Evolutionary conservation across 441 rosid species (phyloP), one percentile per base, ranked within the genome.

Genomic region (Flueggea neowawraea): DNA sequence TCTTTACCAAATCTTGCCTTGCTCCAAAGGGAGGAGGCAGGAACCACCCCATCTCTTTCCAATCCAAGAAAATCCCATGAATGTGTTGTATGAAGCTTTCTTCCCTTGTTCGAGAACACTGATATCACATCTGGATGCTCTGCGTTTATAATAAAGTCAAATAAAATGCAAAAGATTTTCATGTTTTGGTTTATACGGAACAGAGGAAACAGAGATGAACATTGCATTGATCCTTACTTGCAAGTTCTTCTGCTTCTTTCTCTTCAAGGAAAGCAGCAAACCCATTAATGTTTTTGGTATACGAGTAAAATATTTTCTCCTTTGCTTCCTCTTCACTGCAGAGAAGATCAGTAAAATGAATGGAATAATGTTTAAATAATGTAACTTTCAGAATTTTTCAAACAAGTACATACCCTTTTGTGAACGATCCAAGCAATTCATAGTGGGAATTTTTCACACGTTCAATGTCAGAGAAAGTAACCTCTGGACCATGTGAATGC

Each of bases 251-350:
- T 4, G 83, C 83, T 54, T 71, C 83, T 43, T 73, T 74, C 36
- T 83, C 88, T 22, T 78, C 75, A 16, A 83, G 78, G 55, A 41
- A 58, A 48, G 85, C 88, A 0, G 85, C 80, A 45, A 83, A 83
- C 16, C 83, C 85, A 66, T 83, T 78, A 62, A 83, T 80, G 50
- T 74, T 69, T 55, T 66, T 68, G 4, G 58, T 41, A 71, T 80
- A 83, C 0, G 88, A 80, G 70, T 74, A 72, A 39, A 77, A 64
- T 14, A 77, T 79, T 1, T 80, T 71, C 6, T 75, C 79, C 61
- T 56, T 64, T 6, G 82, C 80, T 73, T 71, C 75, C 31, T 64
- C 78, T 5, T 49, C 13, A 41, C 82, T 82, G 68, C 58, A 45
- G 60, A 8, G 5, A 45, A 50, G 4, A 45, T 6, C 50, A 4